Conservation (phyloP, 2,329 filamentous ascomycete species). For the Fusarium secorum region DNA sequence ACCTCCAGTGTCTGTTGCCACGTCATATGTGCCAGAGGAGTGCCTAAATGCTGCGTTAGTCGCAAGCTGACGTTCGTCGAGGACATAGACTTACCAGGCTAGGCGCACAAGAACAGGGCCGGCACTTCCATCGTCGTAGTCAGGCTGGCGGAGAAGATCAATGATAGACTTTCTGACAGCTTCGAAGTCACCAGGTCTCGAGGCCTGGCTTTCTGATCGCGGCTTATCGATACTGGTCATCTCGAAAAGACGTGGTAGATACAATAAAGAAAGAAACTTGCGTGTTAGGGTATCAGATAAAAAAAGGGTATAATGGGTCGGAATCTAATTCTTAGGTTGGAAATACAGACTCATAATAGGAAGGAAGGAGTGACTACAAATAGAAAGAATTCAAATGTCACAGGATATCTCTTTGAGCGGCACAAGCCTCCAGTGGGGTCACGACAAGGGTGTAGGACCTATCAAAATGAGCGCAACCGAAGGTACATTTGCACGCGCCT, state of each 20-base stretch:
- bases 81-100: neutral
- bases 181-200: neutral
- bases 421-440: too few relatives aligned
- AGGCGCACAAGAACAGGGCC: conserved; percentile 8
- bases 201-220: neutral
- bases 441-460: too few relatives aligned
- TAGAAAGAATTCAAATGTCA: neutral
- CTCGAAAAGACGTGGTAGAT: neutral
- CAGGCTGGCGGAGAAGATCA: neutral
- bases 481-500: too few relatives aligned
- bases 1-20: neutral
- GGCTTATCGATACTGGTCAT: neutral
- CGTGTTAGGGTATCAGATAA: too few relatives aligned
- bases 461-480: too few relatives aligned
- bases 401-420: too few relatives aligned
- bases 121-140: conserved; percentile 4
- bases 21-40: conserved; percentile 8
- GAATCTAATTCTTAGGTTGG: fast-evolving
- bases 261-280: neutral
- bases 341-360: too few relatives aligned
- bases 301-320: neutral
- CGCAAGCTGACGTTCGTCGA: too few relatives aligned
- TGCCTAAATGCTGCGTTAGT: neutral
- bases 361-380: neutral
- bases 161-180: neutral